A percentile compares a stretch with the other conserved stretches of the same genome.
Conservation (phyloP, 2,329 filamentous ascomycete genomes). For the Pezicula radicicola region DNA sequence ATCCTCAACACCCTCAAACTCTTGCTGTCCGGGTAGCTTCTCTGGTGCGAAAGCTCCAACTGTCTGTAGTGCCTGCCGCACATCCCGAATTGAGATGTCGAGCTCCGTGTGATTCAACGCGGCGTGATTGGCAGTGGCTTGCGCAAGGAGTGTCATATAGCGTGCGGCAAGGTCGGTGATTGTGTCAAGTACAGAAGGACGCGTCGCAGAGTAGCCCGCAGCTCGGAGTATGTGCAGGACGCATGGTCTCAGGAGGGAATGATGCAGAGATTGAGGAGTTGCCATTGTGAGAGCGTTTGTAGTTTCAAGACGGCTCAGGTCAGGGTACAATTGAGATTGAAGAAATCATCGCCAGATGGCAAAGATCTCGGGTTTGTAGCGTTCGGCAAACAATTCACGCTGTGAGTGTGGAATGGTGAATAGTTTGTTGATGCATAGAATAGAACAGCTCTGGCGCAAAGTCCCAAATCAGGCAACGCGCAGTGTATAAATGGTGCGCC, state of each 20-base stretch:
- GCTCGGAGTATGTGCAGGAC: constrained; percentile 90
- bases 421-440: neutral
- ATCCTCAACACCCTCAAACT: constrained; percentile 68
- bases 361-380: too few relatives aligned
- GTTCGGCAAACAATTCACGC: neutral
- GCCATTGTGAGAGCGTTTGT: constrained; percentile 20
- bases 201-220: constrained; percentile 82
- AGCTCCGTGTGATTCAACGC: constrained; percentile 58
- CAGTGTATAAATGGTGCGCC: neutral
- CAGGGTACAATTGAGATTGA: constrained; percentile 13
- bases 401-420: neutral
- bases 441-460: neutral
- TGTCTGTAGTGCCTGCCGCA: constrained; percentile 82
- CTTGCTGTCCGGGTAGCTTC: constrained; percentile 62
- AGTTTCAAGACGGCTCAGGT: constrained; percentile 10
- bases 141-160: constrained; percentile 74
- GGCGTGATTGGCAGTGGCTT: constrained; percentile 69
- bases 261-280: constrained; percentile 54
- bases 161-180: constrained; percentile 83
- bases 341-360: constrained; percentile 18
- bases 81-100: constrained; percentile 67
- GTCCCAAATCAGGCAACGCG: neutral
- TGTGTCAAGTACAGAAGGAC: constrained; percentile 79
- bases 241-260: constrained; percentile 79
- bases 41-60: constrained; percentile 72